Base-by-base conservation (phyloP, 139 green algal species). In the Micromonas pusilla region DNA sequence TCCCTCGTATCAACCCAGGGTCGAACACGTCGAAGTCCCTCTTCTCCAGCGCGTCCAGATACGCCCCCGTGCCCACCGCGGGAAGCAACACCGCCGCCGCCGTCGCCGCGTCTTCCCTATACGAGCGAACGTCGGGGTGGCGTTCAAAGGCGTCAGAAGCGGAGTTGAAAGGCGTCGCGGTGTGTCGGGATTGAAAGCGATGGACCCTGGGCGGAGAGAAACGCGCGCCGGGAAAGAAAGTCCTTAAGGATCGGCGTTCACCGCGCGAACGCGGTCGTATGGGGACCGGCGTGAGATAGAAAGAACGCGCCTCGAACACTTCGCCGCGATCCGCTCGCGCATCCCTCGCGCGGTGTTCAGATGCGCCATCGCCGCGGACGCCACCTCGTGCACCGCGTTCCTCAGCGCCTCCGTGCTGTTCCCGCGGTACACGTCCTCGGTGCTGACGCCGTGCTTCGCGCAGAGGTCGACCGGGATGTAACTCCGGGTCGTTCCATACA, bases 401-500 rank as follows among this genome's bases (percentile, higher is more conserved):
- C 68, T 20, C 25, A 85, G 1, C 20, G 13, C 78, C 28, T 85
- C 81, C 26, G 65, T 45, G 33, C 26, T 2, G n/a, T 73, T 1
- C 1, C 57, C 32, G 26, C 62, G 36, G 70, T 85, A 85, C 28
- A 77, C 45, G 0, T 34, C 33, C 66, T 81, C 77, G 37, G 37
- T 45, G 63, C 32, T 57, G 2, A 70, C 65, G 38, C 66, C 66
- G 3, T 77, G 66, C 25, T 63, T 25, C 39, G 74, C 79, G 34
- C 38, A 72, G 3, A 80, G 33, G 37, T 84, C 82, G 2, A 70
- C n/a, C 34, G 82, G 82, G 45, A 86, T 30, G 65, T 82, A 82
- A 28, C 70, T 77, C n/a, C n/a, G n/a, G n/a, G n/a, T n/a, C n/a
- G n/a, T n/a, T n/a, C n/a, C n/a, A n/a, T n/a, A n/a, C n/a, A n/a